A percentile compares a stretch with the other conserved stretches of the same genome.
Evolutionary conservation across 352 stramenopile genomes (phyloP).

Genomic region (Globisporangium abappressorium): DNA sequence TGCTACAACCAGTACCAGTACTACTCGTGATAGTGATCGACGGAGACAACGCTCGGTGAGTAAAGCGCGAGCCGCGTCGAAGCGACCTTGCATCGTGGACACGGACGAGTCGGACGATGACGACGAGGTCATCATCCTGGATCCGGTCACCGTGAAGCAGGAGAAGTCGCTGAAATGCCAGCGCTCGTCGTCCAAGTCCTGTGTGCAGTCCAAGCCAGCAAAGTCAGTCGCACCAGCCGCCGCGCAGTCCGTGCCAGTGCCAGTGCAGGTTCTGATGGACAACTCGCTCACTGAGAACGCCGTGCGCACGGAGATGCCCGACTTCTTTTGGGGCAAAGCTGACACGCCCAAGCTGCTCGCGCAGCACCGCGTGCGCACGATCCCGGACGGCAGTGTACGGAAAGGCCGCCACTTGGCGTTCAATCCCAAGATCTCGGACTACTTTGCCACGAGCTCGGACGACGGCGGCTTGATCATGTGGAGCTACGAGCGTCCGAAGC

Average conservation of each 20-base stretch:
- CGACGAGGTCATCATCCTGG: slow-evolving; percentile 54
- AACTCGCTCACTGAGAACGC: slow-evolving; percentile 6
- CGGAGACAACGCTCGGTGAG: slow-evolving; percentile 30
- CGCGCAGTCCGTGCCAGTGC: not conserved
- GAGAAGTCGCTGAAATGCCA: slow-evolving; percentile 7
- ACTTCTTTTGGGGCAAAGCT: slow-evolving; percentile 77
- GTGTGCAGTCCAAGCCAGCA: slow-evolving; percentile 3
- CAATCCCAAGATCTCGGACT: slow-evolving; percentile 67
- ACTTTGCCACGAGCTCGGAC: slow-evolving; percentile 76
- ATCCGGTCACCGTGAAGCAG: slow-evolving; percentile 39
- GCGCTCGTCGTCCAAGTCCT: slow-evolving; percentile 8
- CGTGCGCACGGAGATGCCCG: slow-evolving; percentile 37
- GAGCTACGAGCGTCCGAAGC: slow-evolving; percentile 62
- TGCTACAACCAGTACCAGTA: not conserved
- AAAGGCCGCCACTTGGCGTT: slow-evolving; percentile 77
- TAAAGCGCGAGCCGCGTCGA: slow-evolving; percentile 27
- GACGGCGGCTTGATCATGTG: slow-evolving; percentile 78
- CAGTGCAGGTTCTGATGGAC: slow-evolving; percentile 29
- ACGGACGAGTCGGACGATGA: slow-evolving; percentile 50
- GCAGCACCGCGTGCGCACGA: slow-evolving; percentile 54
- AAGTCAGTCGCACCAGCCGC: slow-evolving; percentile 10
- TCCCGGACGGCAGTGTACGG: slow-evolving; percentile 60
- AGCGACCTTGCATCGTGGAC: slow-evolving; percentile 62
- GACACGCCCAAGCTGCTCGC: slow-evolving; percentile 62
- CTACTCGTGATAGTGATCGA: slow-evolving; percentile 13